Evolutionary conservation across 371 early-diverging fungal genomes (phyloP).

Genomic region (Mortierella sp.): DNA sequence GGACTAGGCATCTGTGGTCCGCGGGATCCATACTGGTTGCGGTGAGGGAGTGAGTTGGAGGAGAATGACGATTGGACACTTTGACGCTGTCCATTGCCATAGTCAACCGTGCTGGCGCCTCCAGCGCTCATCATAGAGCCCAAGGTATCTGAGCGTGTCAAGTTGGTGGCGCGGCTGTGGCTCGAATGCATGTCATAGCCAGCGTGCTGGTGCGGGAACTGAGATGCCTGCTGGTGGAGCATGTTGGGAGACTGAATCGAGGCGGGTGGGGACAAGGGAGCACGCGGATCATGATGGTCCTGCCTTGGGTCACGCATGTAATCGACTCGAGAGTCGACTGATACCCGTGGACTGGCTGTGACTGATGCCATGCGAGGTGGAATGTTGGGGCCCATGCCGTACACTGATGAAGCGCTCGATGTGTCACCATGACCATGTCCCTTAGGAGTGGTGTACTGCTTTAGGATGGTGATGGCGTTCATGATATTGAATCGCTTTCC

Average conservation of each 20-base stretch:
- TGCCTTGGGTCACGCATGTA: constrained; percentile 38
- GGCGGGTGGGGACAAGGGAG: constrained; percentile 10
- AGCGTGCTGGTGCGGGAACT: constrained; percentile 5
- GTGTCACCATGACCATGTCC: constrained; percentile 14
- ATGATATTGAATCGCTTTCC: constrained; percentile 77
- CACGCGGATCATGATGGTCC: constrained; percentile 28
- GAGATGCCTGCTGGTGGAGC: constrained; percentile 12
- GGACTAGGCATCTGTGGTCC: constrained; percentile 29
- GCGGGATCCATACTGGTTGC: constrained; percentile 26
- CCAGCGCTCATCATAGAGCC: constrained; percentile 35
- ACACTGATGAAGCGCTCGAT: constrained; percentile 18
- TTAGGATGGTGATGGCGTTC: constrained; percentile 66
- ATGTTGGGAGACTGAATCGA: constrained; percentile 10
- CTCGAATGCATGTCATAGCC: constrained; percentile 19
- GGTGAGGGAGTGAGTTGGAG: constrained; percentile 21
- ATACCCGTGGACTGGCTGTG: constrained; percentile 27
- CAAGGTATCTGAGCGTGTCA: constrained; percentile 44
- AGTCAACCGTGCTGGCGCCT: constrained; percentile 41
- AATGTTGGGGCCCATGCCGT: constrained; percentile 34
- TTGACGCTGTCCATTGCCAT: constrained; percentile 36
- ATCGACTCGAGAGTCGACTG: constrained; percentile 33
- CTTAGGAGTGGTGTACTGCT: constrained; percentile 37
- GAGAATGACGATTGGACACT: constrained; percentile 37
- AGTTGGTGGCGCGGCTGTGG: constrained; percentile 13
- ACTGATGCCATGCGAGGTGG: constrained; percentile 47